Evolutionary conservation across 2,329 filamentous ascomycete species (phyloP).

Genomic region (Sporothrix variecibatus): DNA sequence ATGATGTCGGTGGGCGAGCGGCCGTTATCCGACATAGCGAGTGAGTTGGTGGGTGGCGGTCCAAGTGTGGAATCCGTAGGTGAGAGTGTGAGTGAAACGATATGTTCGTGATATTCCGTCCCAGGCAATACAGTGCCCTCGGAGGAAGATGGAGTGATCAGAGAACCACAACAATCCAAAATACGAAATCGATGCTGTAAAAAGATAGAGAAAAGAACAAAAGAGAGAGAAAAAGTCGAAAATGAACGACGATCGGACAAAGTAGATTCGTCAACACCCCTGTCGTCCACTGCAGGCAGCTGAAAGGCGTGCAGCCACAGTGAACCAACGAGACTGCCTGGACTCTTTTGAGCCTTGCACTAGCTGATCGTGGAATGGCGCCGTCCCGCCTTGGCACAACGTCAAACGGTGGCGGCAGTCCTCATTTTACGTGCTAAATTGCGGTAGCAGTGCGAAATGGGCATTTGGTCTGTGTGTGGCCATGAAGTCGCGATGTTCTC

Average conservation of each 20-base stretch:
- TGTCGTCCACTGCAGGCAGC: slow-evolving; percentile 5
- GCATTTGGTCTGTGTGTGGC: background rate
- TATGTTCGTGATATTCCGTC: background rate
- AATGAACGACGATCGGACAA: background rate
- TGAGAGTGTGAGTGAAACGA: background rate
- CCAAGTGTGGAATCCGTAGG: background rate
- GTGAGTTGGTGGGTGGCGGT: background rate
- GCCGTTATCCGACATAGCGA: slow-evolving; percentile 30
- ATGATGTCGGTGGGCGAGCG: slow-evolving; percentile 38
- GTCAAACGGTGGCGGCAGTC: background rate
- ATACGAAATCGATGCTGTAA: background rate
- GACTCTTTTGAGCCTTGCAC: slow-evolving; percentile 2
- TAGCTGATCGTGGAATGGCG: slow-evolving; percentile 19
- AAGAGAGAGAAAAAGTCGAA: background rate
- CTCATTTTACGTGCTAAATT: background rate
- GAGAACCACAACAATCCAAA: background rate
- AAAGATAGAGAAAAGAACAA: background rate
- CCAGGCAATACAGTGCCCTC: background rate
- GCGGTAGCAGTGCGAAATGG: background rate
- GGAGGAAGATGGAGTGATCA: background rate
- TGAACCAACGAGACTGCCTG: background rate
- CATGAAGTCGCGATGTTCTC: background rate
- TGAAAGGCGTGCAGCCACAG: slow-evolving; percentile 6
- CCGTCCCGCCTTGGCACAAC: background rate
- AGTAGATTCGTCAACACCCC: slow-evolving; percentile 5